Base-by-base conservation (phyloP, 257 asterid genomes). In the Fraxinus anomala region DNA sequence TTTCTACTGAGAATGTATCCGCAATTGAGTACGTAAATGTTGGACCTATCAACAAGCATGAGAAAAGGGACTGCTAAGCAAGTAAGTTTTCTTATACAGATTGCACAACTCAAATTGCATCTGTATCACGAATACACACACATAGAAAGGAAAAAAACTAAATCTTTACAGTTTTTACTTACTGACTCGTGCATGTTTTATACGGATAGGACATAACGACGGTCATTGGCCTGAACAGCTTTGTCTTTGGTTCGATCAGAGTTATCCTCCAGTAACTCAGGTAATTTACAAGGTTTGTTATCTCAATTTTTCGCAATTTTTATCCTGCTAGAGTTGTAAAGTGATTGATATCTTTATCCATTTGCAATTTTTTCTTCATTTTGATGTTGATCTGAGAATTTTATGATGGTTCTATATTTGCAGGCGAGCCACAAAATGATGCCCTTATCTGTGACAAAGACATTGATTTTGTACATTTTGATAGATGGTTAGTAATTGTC, bases 341-440 rank as follows among this genome's bases (percentile, higher is more conserved):
- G 23, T 54, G 11, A n/a, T 54, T 47, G 56, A 47, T 5, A 54
- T 51, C 9, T 51, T 17, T 54, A 19, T 54, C 8, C 9, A n/a
- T 54, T 19, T 0, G 26, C 65, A 54, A 19, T n/a, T 1, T 54
- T 44, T 14, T 13, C 6, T 6, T n/a, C 28, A n/a, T 54, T 54
- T n/a, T 6, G 28, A 54, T 6, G 65, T 54, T 8, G 65, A 6
- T 1, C 65, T n/a, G 3, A 54, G 65, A 54, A 54, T 5, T 19
- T 78, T 59, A 65, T 40, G 39, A 40, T 54, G n/a, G 24, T 17
- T 69, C 33, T 65, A 34, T 59, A 31, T 65, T 59, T 71, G 81
- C 81, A 82, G 87, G 74, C 51, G 61, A 65, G 80, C 33, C 37
- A 51, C 28, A 61, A 72, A 77, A 49, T 6, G 17, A 49, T 49